Percentiles rank a stretch among this genome's conserved stretches.
These are phyloP conservation scores for Tetradesmus lagerheimii DNA, from an alignment of 139 green algal species.

Conservation along the genomic window DNA sequence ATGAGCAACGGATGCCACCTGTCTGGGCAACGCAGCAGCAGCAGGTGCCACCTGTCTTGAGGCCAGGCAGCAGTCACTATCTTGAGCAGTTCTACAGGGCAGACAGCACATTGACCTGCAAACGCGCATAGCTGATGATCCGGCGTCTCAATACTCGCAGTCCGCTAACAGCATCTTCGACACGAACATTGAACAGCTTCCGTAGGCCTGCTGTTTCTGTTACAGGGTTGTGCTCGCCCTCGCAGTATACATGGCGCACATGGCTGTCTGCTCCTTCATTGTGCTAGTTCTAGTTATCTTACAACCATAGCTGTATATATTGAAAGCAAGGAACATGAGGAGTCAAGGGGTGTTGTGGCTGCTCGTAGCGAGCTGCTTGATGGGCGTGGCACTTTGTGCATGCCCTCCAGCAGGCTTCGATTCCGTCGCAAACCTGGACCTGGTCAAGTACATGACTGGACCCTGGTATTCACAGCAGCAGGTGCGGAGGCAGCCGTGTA, in stretches of 20 bases:
- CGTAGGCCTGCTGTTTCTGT: neutral
- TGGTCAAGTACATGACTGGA: conserved; percentile 40
- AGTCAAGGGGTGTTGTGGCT: conserved; percentile 2
- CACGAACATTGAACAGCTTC: neutral
- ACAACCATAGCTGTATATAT: neutral
- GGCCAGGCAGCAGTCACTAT: neutral
- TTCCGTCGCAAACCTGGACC: conserved; percentile 36
- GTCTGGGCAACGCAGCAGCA: neutral
- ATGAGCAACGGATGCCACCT: neutral
- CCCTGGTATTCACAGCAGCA: conserved; percentile 58
- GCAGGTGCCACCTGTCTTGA: neutral
- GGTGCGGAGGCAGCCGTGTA: conserved; percentile 33
- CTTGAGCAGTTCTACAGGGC: neutral
- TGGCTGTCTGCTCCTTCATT: neutral
- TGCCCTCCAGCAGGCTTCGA: conserved; percentile 53
- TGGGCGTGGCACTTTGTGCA: neutral
- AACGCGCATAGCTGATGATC: neutral
- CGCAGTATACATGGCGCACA: neutral
- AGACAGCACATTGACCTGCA: no score
- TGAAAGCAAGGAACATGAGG: neutral
- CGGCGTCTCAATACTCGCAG: no score
- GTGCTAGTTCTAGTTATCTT: no score
- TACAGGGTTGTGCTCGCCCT: neutral
- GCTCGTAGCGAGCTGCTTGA: conserved; percentile 10
- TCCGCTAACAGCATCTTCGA: neutral